Conservation (phyloP, 208 protist genomes). For the Leishmania mexicana region DNA sequence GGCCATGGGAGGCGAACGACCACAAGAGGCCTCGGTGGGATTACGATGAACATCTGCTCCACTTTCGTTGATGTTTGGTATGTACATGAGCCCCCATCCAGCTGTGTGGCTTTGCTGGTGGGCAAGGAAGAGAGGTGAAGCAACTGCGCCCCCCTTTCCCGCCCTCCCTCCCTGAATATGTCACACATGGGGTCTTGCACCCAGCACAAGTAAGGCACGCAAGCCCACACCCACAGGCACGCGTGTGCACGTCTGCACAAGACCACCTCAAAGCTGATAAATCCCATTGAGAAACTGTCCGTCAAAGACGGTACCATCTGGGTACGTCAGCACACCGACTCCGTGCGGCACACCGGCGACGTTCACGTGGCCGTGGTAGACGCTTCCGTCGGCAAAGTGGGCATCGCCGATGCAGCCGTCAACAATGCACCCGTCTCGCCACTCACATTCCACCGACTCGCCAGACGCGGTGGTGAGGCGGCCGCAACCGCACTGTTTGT, state of each 20-base stretch:
- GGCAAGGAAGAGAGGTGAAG: not conserved
- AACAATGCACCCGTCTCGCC: constrained; percentile 46
- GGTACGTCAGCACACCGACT: constrained; percentile 67
- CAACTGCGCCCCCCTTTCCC: not conserved
- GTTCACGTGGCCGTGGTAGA: constrained; percentile 73
- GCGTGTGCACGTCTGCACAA: not conserved
- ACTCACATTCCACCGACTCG: constrained; percentile 73
- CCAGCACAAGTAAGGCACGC: not conserved
- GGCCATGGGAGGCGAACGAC: not conserved
- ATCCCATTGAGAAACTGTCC: constrained; percentile 73
- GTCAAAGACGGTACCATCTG: constrained; percentile 82
- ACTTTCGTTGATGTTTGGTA: not conserved
- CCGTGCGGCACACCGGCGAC: constrained; percentile 70
- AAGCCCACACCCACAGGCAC: not conserved
- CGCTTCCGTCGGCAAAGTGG: constrained; percentile 70
- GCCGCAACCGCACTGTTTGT: constrained; percentile 73
- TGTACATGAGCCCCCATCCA: not conserved
- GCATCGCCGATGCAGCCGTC: constrained; percentile 58
- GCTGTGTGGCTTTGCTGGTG: not conserved
- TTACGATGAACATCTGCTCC: not conserved
- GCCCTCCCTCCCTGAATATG: not conserved
- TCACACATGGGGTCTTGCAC: not conserved
- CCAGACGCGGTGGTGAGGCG: constrained; percentile 54
- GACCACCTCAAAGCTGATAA: constrained; percentile 62
- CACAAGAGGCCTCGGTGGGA: not conserved